Base-by-base conservation (phyloP, 768 basidiomycete species). In the Hypsizygus marmoreus region DNA sequence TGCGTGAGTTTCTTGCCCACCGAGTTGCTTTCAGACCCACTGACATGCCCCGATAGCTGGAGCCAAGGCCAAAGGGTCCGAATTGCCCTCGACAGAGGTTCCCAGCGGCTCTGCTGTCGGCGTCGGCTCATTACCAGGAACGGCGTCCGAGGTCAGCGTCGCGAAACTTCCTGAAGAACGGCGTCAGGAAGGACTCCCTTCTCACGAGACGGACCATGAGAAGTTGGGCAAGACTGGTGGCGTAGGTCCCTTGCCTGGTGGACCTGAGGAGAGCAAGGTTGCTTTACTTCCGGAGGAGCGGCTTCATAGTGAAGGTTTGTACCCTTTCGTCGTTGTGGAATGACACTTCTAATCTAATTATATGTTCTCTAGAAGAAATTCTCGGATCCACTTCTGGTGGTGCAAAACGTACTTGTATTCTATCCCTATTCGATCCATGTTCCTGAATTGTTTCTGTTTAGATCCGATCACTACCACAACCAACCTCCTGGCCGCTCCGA, bases 141-240 rank as follows among this genome's bases (percentile, higher is more conserved):
- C 61, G 22, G 44, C 60, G 10, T 67, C 64, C 16, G 80, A 82
- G 51, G 58, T 66, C 7, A 71, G 67, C 4, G 75, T 81, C 8
- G 74, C 77, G 4, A 65, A 68, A 34, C 58, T 79, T 1, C 81
- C 80, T 3, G 73, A 79, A 10, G 77, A 80, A 42, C 65, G 73
- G 1, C 37, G 29, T 6, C 34, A 48, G 13, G 57, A 56, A 20
- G 42, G 12, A 4, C 3, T 53, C 14, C 54, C 56, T 0, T 53
- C 56, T 7, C 45, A 49, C 1, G 50, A 49, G 30, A 48, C 49
- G 13, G 47, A 43, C 29, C 47, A 53, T 0, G 49, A 54, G 17
- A 13, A 41, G 1, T 49, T 53, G 3, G 54, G 54, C 2, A 55
- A 55, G 40, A 43, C 48, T 1, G 48, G 45, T 0, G 53, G 45